Evolutionary conservation across 2,329 filamentous ascomycete genomes (phyloP).

Genomic region (Phialocephala sp.): DNA sequence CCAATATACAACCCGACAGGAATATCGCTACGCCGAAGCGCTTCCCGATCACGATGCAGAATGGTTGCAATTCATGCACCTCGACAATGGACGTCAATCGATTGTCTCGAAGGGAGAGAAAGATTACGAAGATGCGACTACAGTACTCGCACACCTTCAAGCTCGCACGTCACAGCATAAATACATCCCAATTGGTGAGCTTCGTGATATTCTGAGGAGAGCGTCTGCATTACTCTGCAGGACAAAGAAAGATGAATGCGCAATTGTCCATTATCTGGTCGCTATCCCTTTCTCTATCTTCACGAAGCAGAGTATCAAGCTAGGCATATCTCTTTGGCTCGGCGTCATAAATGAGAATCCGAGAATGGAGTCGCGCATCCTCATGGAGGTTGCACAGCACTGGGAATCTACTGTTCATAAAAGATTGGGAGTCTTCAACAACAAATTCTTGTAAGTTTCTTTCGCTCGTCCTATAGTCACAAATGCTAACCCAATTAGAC

Average conservation of each 20-base stretch:
- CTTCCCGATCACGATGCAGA: slow-evolving; percentile 71
- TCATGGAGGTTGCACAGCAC: slow-evolving; percentile 85
- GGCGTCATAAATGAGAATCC: slow-evolving; percentile 97
- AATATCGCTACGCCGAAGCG: slow-evolving; percentile 87
- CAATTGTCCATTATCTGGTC: slow-evolving; percentile 86
- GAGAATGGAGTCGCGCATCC: slow-evolving; percentile 80
- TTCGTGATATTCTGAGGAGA: slow-evolving; percentile 81
- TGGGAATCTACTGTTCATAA: slow-evolving; percentile 87
- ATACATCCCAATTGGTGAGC: slow-evolving; percentile 72
- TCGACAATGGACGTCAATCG: slow-evolving; percentile 53
- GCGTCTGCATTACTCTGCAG: slow-evolving; percentile 88
- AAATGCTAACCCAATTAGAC: slow-evolving; percentile 47
- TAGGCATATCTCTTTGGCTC: slow-evolving; percentile 94
- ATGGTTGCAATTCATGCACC: slow-evolving; percentile 65
- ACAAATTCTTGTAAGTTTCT: slow-evolving; percentile 62
- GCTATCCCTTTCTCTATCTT: slow-evolving; percentile 92
- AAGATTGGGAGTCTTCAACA: slow-evolving; percentile 81
- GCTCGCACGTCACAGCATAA: slow-evolving; percentile 72
- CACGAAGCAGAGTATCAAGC: slow-evolving; percentile 92
- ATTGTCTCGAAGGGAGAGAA: slow-evolving; percentile 53
- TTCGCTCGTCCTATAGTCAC: slow-evolving; percentile 2
- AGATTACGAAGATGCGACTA: slow-evolving; percentile 64
- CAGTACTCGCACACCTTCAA: slow-evolving; percentile 75
- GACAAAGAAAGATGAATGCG: slow-evolving; percentile 74
- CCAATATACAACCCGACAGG: slow-evolving; percentile 95